These are phyloP conservation scores for Phytophthora megakarya DNA, from an alignment of 352 stramenopile species.

Conservation along the genomic window DNA sequence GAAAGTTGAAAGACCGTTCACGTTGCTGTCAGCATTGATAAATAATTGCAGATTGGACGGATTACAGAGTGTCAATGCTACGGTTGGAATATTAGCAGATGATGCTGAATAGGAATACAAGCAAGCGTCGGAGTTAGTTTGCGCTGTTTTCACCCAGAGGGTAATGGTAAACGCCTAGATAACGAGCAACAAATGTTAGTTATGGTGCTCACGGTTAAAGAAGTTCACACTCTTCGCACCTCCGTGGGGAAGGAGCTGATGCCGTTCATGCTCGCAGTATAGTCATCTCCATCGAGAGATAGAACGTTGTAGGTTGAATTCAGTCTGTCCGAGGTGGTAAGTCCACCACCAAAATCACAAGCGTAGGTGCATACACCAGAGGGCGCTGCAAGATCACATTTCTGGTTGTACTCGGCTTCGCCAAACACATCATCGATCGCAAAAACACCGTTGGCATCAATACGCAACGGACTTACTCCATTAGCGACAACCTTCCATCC, in stretches of 20 bases:
- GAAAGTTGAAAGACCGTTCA: slow-evolving; percentile 50
- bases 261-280: slow-evolving; percentile 38
- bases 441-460: slow-evolving; percentile 63
- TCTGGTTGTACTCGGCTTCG: slow-evolving; percentile 66
- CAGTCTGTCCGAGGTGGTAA: slow-evolving; percentile 25
- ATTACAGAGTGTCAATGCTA: slow-evolving; percentile 62
- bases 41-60: slow-evolving; percentile 61
- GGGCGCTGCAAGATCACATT: slow-evolving; percentile 62
- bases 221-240: slow-evolving; percentile 22
- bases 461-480: slow-evolving; percentile 41
- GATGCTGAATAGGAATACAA: slow-evolving; percentile 51
- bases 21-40: slow-evolving; percentile 43
- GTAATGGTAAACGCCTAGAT: slow-evolving; percentile 61
- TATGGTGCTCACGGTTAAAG: not conserved
- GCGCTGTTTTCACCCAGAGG: slow-evolving; percentile 62
- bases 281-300: slow-evolving; percentile 43
- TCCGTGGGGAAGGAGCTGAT: slow-evolving; percentile 48
- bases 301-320: slow-evolving; percentile 41
- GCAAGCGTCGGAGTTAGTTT: slow-evolving; percentile 37
- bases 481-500: slow-evolving; percentile 67
- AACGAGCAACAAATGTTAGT: not conserved
- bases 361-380: slow-evolving; percentile 54
- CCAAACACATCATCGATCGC: slow-evolving; percentile 63
- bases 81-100: slow-evolving; percentile 7
- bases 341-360: slow-evolving; percentile 51